A percentile compares a stretch with the other conserved stretches of the same genome.
Conservation (phyloP, 2,329 filamentous ascomycete species). For the Calonectria crousiana region DNA sequence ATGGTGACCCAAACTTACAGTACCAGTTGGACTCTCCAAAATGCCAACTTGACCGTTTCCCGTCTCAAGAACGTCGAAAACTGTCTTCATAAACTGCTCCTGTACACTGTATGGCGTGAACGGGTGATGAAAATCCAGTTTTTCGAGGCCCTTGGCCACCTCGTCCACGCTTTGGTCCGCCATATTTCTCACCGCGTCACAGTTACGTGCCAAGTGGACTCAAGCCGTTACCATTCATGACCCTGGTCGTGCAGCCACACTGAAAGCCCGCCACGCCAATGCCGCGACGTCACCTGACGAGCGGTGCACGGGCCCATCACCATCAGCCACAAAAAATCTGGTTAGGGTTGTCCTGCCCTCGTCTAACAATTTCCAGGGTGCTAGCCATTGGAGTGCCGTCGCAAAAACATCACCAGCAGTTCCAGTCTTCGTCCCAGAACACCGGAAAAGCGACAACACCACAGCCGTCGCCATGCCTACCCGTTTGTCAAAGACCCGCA, state of each 20-base stretch:
- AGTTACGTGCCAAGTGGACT: slow-evolving; percentile 11
- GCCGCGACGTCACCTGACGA: slow-evolving; percentile 48
- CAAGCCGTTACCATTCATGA: slow-evolving; percentile 17
- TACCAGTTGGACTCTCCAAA: slow-evolving; percentile 93
- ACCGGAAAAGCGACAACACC: slow-evolving; percentile 59
- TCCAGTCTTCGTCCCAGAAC: slow-evolving; percentile 50
- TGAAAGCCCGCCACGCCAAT: slow-evolving; percentile 37
- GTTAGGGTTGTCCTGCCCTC: slow-evolving; percentile 59
- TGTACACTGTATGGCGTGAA: slow-evolving; percentile 91
- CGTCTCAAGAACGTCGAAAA: slow-evolving; percentile 81
- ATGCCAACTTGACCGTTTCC: slow-evolving; percentile 84
- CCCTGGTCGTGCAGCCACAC: slow-evolving; percentile 32
- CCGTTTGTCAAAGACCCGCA: slow-evolving; percentile 80
- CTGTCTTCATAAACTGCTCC: slow-evolving; percentile 84
- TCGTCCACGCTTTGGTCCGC: slow-evolving; percentile 28
- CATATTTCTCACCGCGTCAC: slow-evolving; percentile 33
- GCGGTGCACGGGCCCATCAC: slow-evolving; percentile 8
- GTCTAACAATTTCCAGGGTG: slow-evolving; percentile 52
- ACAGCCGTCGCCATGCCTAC: slow-evolving; percentile 76
- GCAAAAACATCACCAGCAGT: slow-evolving; percentile 55
- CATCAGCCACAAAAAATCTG: slow-evolving; percentile 11
- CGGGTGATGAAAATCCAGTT: slow-evolving; percentile 83
- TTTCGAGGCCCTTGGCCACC: slow-evolving; percentile 40
- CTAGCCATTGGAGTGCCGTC: slow-evolving; percentile 46
- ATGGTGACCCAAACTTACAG: slow-evolving; percentile 53